Evolutionary conservation across 176 grass and related monocot species (phyloP).

Genomic region (Puya raimondii): DNA sequence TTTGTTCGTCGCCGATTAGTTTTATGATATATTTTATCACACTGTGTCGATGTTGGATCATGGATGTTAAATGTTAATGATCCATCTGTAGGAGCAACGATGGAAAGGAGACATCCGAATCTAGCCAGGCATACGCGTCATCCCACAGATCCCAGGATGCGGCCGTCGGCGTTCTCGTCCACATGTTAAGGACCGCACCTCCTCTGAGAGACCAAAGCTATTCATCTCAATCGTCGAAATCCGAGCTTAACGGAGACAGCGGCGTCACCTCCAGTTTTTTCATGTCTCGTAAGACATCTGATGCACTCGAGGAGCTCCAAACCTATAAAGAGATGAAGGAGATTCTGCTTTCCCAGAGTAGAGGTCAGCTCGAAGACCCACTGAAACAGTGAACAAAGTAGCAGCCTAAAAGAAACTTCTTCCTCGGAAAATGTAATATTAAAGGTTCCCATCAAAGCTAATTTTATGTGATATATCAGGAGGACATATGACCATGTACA

Average conservation of each 20-base stretch:
- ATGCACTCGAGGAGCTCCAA: conserved; percentile 60
- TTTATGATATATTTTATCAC: neutral
- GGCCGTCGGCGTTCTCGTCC: conserved; percentile 62
- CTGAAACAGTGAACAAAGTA: neutral
- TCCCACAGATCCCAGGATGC: conserved; percentile 87
- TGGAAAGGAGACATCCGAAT: conserved; percentile 44
- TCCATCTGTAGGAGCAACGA: conserved; percentile 51
- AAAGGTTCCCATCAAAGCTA: neutral
- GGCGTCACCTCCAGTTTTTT: conserved; percentile 31
- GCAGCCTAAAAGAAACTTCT: neutral
- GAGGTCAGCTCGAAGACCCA: conserved; percentile 21
- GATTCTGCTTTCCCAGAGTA: conserved; percentile 48
- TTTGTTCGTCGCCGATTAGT: neutral
- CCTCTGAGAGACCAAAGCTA: conserved; percentile 52
- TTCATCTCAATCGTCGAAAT: conserved; percentile 38
- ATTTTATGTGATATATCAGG: neutral
- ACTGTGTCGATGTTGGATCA: neutral
- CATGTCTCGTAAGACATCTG: conserved; percentile 49
- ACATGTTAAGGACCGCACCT: conserved; percentile 45
- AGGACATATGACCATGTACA: conserved; percentile 21
- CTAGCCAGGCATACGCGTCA: conserved; percentile 26
- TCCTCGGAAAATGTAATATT: neutral
- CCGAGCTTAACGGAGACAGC: conserved; percentile 29
- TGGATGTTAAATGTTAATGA: neutral
- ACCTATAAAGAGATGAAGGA: conserved; percentile 62